Evolutionary conservation across 78 protist genomes (phyloP).

Genomic region (Dictyostelium capitatum): DNA sequence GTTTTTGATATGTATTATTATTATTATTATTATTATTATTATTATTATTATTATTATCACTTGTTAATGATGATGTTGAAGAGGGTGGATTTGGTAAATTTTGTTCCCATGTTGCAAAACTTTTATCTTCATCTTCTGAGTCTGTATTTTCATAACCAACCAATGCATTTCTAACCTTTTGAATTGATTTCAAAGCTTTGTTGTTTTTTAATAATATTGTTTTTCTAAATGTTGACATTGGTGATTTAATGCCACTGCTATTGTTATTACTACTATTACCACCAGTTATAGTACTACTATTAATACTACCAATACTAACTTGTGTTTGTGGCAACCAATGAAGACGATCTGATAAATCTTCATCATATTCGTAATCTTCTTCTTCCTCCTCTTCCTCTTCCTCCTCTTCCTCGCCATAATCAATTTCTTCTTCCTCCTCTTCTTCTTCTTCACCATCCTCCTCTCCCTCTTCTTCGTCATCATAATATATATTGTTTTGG

Average conservation of each 20-base stretch:
- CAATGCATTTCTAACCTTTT: neutral
- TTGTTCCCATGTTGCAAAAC: conserved; percentile 45
- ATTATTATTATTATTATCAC: neutral
- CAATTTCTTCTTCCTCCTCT: neutral
- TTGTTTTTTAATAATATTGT: neutral
- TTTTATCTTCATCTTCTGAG: conserved; percentile 36
- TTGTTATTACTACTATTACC: neutral
- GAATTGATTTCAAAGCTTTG: neutral
- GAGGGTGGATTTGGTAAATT: conserved; percentile 12
- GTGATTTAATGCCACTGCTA: neutral
- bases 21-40: neutral
- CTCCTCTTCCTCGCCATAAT: neutral
- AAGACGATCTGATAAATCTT: conserved; percentile 1
- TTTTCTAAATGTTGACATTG: neutral
- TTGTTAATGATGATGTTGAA: neutral
- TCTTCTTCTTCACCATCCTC: neutral
- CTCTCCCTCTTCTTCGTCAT: no score
- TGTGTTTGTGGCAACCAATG: conserved; percentile 35
- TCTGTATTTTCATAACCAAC: conserved; percentile 19
- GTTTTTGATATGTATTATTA: no score
- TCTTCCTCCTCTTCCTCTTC: conserved; percentile 2
- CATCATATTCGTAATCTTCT: conserved; percentile 4
- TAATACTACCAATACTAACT: neutral
- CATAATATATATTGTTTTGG: no score
- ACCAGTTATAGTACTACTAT: neutral